Evolutionary conservation across 192 early-diverging fungal species (phyloP).

Genomic region (Podila epicladia): DNA sequence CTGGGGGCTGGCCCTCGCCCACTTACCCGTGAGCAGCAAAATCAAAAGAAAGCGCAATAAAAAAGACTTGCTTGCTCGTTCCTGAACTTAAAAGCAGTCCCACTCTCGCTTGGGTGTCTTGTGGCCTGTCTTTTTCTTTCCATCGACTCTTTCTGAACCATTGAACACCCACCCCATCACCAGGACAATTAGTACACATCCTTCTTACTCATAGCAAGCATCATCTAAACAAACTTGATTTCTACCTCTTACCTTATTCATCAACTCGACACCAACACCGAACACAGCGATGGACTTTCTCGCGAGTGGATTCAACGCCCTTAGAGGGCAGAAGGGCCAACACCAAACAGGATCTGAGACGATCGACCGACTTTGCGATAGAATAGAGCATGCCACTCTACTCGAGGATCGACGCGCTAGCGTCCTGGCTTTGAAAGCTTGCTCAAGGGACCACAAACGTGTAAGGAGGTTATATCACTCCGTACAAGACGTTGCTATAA

Average conservation of each 20-base stretch:
- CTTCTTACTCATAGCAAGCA: not conserved
- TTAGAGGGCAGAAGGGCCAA: slow-evolving; percentile 71
- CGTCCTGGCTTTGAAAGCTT: slow-evolving; percentile 85
- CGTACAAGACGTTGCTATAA: not conserved
- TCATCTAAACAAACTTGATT: not conserved
- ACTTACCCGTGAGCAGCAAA: not conserved
- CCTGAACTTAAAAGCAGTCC: too few relatives aligned
- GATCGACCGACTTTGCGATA: slow-evolving; percentile 85
- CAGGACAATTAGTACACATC: too few relatives aligned
- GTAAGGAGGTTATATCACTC: slow-evolving; percentile 40
- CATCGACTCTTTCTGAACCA: too few relatives aligned
- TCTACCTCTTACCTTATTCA: not conserved
- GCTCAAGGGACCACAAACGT: slow-evolving; percentile 84
- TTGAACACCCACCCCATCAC: too few relatives aligned
- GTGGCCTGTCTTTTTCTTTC: too few relatives aligned
- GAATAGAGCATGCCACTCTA: slow-evolving; percentile 83
- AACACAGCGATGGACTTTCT: slow-evolving; percentile 67
- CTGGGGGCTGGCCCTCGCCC: slow-evolving; percentile 19
- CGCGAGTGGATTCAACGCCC: slow-evolving; percentile 66
- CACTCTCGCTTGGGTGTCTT: too few relatives aligned
- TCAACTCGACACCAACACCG: not conserved
- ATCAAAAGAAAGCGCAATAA: slow-evolving; percentile 2
- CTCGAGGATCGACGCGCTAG: slow-evolving; percentile 92
- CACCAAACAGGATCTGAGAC: slow-evolving; percentile 76
- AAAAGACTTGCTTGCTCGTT: not conserved